Evolutionary conservation across 371 early-diverging fungal genomes (phyloP).

Genomic region (Gilbertella persicaria): DNA sequence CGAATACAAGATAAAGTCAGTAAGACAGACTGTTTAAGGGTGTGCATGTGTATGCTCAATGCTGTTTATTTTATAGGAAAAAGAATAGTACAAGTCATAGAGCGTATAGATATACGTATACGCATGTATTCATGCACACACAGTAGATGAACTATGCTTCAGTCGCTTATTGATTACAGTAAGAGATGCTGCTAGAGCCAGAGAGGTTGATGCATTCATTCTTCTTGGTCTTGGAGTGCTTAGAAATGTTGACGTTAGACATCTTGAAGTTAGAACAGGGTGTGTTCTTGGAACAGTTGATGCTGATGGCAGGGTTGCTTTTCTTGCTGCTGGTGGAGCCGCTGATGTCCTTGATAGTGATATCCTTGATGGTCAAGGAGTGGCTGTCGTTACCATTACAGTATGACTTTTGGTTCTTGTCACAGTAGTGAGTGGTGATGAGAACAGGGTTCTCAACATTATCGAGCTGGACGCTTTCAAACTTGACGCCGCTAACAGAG

Average conservation of each 20-base stretch:
- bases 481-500: slow-evolving; percentile 28
- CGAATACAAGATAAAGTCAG: too few species aligned
- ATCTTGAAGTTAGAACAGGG: slow-evolving; percentile 29
- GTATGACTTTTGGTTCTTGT: slow-evolving; percentile 27
- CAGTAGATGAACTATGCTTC: background rate
- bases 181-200: slow-evolving; percentile 12
- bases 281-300: slow-evolving; percentile 10
- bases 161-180: slow-evolving; percentile 3
- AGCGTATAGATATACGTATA: background rate
- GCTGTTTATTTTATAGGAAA: too few species aligned
- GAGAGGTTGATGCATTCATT: slow-evolving; percentile 18
- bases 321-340: slow-evolving; percentile 3
- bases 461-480: slow-evolving; percentile 18
- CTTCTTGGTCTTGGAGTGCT: slow-evolving; percentile 19
- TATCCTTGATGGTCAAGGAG: slow-evolving; percentile 30
- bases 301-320: slow-evolving; percentile 22
- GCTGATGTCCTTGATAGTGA: slow-evolving; percentile 24
- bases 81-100: background rate
- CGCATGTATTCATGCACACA: too few species aligned
- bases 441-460: slow-evolving; percentile 33
- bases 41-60: too few species aligned
- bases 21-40: too few species aligned
- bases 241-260: slow-evolving; percentile 16
- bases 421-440: slow-evolving; percentile 10
- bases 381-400: slow-evolving; percentile 21